Evolutionary conservation across 495 filamentous ascomycete species (phyloP), one percentile per base, ranked within the genome.

Genomic region (Lasiosphaeria miniovina): DNA sequence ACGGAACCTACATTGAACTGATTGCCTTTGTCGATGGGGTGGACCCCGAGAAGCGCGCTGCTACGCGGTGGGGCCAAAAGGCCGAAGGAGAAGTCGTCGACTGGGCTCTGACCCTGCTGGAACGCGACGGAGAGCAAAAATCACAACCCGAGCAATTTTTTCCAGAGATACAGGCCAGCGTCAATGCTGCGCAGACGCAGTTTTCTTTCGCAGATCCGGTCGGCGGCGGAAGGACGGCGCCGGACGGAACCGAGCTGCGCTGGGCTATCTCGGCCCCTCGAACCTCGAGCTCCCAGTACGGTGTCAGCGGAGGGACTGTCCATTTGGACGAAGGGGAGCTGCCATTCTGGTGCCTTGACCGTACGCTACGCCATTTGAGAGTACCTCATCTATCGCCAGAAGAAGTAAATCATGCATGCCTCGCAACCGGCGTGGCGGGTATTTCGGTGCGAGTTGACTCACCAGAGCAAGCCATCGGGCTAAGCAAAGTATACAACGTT

Each of bases 1-100:
- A 86, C 65, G 83, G 84, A 52, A 74, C 73, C 35, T 86, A 86
- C 71, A 65, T 86, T 57, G 84, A 86, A 66, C 73, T 86, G 9
- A 82, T 86, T 63, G 79, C 79, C 55, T 86, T 86, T 71, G 75
- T 84, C 36, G 65, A 78, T 38, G 78, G 78, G 53, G 12, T 58
- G 12, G 67, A 74, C 52, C 73, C 75, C 0, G 65, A 60, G 5
- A 61, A 65, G 15, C 74, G 79, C 32, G 64, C 62, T 11, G 68
- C 68, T 4, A 81, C 84, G 59, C 77, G 76, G 48, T 87, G 82
- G 83, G 82, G 79, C 4, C 38, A 60, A 8, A 75, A 77, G 54
- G 50, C 61, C n/a, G 65, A 71, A 17, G 74, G 70, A 49, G 73
- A 77, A 6, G 73, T 82, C 53, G 74, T 84, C 43, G 84, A 85